Conservation (phyloP, 1,284 basidiomycete genomes). For the Puccinia novopanici region DNA sequence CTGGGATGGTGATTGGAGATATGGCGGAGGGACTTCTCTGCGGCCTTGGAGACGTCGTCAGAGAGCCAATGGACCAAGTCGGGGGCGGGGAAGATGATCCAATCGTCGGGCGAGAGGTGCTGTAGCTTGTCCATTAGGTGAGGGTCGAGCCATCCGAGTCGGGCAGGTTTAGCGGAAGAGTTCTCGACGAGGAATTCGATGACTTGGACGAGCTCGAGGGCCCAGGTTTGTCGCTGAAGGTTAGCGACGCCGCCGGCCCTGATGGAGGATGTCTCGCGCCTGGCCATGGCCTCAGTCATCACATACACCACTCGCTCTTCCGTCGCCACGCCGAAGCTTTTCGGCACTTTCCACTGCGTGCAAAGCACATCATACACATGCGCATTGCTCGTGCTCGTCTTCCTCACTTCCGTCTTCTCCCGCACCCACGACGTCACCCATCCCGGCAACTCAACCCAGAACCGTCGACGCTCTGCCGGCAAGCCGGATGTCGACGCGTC, state of each 20-base stretch:
- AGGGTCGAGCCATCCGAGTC: constrained; percentile 18
- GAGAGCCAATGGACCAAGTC: constrained; percentile 8
- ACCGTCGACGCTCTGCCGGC: constrained; percentile 10
- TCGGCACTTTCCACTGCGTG: constrained; percentile 15
- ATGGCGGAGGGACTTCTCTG: constrained; percentile 25
- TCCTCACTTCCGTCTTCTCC: neutral
- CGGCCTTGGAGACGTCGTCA: neutral
- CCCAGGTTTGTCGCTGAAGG: neutral
- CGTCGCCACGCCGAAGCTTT: neutral
- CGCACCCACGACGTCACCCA: constrained; percentile 18
- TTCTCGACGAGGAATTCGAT: constrained; percentile 28
- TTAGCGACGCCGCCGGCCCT: neutral
- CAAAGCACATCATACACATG: constrained; percentile 2
- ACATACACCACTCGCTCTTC: constrained; percentile 25
- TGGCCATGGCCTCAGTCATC: neutral
- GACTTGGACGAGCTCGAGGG: neutral
- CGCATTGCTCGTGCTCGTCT: neutral
- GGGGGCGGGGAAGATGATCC: constrained; percentile 26
- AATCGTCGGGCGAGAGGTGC: neutral
- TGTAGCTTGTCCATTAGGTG: neutral
- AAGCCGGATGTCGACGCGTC: neutral
- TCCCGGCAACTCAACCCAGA: constrained; percentile 18
- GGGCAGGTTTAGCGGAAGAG: neutral
- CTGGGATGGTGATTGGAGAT: neutral
- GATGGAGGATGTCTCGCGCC: neutral